phyloP scores from a whole-genome alignment of 2,329 filamentous ascomycete species.

The Penicillium sp. region DNA sequence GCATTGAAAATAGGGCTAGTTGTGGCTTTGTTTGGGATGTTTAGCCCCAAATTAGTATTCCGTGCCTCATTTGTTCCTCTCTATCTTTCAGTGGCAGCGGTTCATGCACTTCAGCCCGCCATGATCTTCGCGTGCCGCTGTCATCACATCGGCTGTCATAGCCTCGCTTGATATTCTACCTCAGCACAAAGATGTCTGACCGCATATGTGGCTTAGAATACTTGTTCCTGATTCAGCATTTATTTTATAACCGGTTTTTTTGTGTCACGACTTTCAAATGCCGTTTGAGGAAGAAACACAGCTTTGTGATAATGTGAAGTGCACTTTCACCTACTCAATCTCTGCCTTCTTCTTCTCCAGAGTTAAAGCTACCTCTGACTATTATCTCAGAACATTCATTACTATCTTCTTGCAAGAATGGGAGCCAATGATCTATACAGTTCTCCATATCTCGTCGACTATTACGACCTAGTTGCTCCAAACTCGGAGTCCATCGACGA shows the following conservation, averaged over 20 bases:
- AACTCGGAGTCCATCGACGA: conserved; percentile 4
- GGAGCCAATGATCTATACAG: conserved; percentile 3
- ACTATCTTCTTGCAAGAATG: not conserved
- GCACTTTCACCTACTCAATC: not conserved
- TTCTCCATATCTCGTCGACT: conserved; percentile 10
- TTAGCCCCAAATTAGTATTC: too few relatives aligned
- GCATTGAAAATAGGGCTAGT: not conserved
- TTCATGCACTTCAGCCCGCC: not conserved
- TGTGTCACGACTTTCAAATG: not conserved
- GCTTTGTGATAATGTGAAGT: not conserved
- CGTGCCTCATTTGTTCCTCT: too few relatives aligned
- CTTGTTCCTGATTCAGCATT: not conserved
- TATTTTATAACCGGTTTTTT: not conserved
- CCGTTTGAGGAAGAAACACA: not conserved
- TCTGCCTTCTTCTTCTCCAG: not conserved
- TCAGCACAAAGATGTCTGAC: not conserved
- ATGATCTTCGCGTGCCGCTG: not conserved
- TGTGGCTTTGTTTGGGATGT: not conserved
- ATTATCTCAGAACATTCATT: not conserved
- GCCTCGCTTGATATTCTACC: not conserved
- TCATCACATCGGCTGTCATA: not conserved
- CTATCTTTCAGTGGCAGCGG: not conserved
- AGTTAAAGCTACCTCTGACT: not conserved
- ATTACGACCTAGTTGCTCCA: conserved; percentile 6
- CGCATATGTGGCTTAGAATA: not conserved